These are phyloP conservation scores for Botryotinia convoluta DNA, from an alignment of 2,329 filamentous ascomycete genomes.

Conservation along the genomic window DNA sequence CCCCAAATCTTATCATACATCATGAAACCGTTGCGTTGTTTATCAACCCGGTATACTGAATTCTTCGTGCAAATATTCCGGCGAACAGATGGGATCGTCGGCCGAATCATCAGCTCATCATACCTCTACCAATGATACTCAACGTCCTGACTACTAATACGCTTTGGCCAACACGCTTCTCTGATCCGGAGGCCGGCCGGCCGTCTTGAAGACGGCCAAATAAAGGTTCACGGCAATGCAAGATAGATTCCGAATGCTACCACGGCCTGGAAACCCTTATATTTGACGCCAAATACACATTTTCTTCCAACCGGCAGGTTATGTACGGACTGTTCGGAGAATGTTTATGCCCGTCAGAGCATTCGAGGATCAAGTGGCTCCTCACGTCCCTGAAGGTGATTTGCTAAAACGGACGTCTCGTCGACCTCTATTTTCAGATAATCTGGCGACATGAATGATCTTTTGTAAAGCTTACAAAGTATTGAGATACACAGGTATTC, in stretches of 20 bases:
- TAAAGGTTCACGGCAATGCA: not conserved
- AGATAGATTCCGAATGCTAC: not conserved
- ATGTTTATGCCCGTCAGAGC: not conserved
- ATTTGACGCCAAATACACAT: not conserved
- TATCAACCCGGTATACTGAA: not conserved
- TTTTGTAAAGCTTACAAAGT: not conserved
- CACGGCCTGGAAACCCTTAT: not conserved
- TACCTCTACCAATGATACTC: not conserved
- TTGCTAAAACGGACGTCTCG: not conserved
- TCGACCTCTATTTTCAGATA: not conserved
- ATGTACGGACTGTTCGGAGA: too few relatives aligned
- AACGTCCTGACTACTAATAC: not conserved
- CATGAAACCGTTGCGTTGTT: not conserved
- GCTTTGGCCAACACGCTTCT: not conserved
- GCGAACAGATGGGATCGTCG: not conserved
- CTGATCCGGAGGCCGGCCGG: not conserved
- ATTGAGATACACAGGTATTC: not conserved
- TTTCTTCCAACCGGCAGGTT: not conserved
- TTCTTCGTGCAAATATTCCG: not conserved
- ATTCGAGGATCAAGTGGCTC: not conserved
- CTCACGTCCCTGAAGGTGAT: not conserved
- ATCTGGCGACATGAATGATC: not conserved
- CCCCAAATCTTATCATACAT: not conserved
- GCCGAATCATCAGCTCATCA: not conserved
- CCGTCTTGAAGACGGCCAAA: not conserved